Evolutionary conservation across 2,329 filamentous ascomycete species (phyloP), one percentile per base, ranked within the genome.

Genomic region (Aspergillus calidoustus): DNA sequence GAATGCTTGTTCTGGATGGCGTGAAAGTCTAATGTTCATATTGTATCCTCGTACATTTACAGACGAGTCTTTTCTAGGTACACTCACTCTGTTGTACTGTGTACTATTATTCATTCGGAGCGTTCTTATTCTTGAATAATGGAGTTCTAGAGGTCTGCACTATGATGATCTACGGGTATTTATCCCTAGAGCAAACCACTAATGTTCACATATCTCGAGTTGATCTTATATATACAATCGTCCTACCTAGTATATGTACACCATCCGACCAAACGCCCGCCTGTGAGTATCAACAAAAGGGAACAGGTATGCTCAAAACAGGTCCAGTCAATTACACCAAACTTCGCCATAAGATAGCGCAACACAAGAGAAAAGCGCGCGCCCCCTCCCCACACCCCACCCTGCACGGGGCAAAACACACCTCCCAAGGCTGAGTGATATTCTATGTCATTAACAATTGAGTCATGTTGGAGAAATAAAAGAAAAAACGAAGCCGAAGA

Each of bases 1-100:
- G 81, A 2, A 64, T 75, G 41, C 68, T 77, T 49, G 69, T 76
- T 15, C 61, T 74, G 51, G 49, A 64, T 41, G 68, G 68, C 30
- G 30, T 57, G 11, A 31, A 57, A 19, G 11, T 31, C 31, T 61
- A 31, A 53, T 38, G 4, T 43, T 25, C 25, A 43, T 34, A 31
- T 22, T 53, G 30, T 28, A 50, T 23, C 17, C 41, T 23, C 15
- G 44, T 41, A 41, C 15, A 31, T 23, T n/a, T 44, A 41, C 13
- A 34, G 13, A 48, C 28, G 15, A 22, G 8, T 41, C 41, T 43
- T 25, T 28, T 59, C 54, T 50, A 30, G 47, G n/a, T 41, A 15
- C 5, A 41, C 13, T 41, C 5, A 41, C 13, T 41, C 34, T 41
- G 49, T 47, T 57, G 34, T 59, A 48, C 43, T 28, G 5, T 54